These are phyloP conservation scores for Leccinum incarnatum DNA, from an alignment of 768 basidiomycete species.

Conservation along the genomic window DNA sequence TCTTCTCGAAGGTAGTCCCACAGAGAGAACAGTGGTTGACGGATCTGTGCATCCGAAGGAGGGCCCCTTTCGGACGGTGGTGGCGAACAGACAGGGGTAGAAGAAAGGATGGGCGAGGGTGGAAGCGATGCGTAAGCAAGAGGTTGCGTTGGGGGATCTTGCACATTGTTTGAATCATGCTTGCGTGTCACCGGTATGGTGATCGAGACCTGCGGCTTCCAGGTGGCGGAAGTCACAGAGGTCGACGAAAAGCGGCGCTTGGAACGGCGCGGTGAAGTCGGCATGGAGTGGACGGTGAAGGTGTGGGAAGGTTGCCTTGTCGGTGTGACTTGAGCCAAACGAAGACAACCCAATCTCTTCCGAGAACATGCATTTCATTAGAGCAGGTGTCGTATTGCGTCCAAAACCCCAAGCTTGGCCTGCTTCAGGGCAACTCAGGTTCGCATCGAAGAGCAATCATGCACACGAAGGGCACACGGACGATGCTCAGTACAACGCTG, in stretches of 20 bases:
- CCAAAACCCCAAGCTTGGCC: constrained; percentile 29
- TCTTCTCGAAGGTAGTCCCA: constrained; percentile 94
- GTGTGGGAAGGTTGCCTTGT: constrained; percentile 18
- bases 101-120: constrained; percentile 62
- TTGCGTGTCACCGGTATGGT: constrained; percentile 12
- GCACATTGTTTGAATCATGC: constrained; percentile 7
- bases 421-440: constrained; percentile 38
- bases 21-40: constrained; percentile 64
- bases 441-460: constrained; percentile 42
- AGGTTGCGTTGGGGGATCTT: constrained; percentile 29
- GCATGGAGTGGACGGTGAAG: too few species aligned
- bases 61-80: constrained; percentile 17
- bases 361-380: constrained; percentile 32
- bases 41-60: constrained; percentile 17
- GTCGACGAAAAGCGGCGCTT: constrained; percentile 33
- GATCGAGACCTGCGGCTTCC: constrained; percentile 19
- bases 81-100: constrained; percentile 34
- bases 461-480: constrained; percentile 40
- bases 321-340: not conserved
- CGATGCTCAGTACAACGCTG: constrained; percentile 48
- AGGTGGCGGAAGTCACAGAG: constrained; percentile 23
- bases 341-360: not conserved
- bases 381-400: constrained; percentile 37
- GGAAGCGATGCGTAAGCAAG: constrained; percentile 72
- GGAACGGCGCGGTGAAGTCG: constrained; percentile 31